These are phyloP conservation scores for Anaeramoeba ignava DNA, from an alignment of 78 protist species.

Conservation along the genomic window DNA sequence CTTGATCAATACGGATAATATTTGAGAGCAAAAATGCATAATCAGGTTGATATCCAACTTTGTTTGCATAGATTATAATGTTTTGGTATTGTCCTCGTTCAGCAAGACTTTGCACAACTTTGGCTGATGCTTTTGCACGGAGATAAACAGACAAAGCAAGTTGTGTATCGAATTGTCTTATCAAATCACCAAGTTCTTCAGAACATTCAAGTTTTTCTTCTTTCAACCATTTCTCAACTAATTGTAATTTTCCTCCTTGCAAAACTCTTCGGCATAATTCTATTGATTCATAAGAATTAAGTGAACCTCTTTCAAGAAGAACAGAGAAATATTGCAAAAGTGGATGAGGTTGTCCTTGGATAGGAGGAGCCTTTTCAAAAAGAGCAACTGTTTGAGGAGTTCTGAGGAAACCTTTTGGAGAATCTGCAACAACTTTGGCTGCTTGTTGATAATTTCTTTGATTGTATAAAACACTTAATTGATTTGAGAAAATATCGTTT, in stretches of 20 bases:
- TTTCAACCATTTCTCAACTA: slow-evolving; percentile 79
- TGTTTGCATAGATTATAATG: slow-evolving; percentile 73
- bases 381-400: slow-evolving; percentile 72
- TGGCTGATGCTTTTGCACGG: slow-evolving; percentile 51
- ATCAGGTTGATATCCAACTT: slow-evolving; percentile 38
- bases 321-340: slow-evolving; percentile 81
- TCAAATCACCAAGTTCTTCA: slow-evolving; percentile 92
- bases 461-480: slow-evolving; percentile 62
- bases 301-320: slow-evolving; percentile 73
- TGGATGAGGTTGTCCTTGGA: too few species aligned
- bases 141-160: slow-evolving; percentile 80
- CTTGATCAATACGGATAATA: slow-evolving; percentile 58
- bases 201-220: slow-evolving; percentile 90
- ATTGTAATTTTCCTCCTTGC: slow-evolving; percentile 57
- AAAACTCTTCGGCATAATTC: slow-evolving; percentile 86
- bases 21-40: slow-evolving; percentile 37
- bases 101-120: slow-evolving; percentile 75
- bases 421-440: slow-evolving; percentile 70
- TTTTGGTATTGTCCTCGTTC: slow-evolving; percentile 76
- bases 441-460: slow-evolving; percentile 67
- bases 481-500: slow-evolving; percentile 62
- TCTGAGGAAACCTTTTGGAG: too few species aligned
- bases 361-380: slow-evolving; percentile 61
- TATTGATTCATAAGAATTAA: slow-evolving; percentile 80
- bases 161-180: slow-evolving; percentile 44